A percentile compares a stretch with the other conserved stretches of the same genome.
These are phyloP conservation scores for Fusarium austroafricanum DNA, from an alignment of 2,329 filamentous ascomycete genomes.

Conservation along the genomic window DNA sequence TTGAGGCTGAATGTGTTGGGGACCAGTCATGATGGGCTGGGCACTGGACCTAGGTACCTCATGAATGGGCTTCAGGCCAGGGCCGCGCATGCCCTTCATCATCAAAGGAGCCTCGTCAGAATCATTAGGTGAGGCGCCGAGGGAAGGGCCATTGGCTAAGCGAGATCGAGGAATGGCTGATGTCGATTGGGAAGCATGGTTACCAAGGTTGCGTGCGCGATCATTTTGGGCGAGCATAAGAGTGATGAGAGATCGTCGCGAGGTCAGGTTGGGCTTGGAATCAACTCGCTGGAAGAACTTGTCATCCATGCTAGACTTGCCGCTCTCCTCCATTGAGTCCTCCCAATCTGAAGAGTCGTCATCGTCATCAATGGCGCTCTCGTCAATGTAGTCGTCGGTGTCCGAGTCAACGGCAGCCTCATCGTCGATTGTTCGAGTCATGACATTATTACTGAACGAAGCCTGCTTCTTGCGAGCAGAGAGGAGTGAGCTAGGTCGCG, in stretches of 20 bases:
- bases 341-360: constrained; percentile 72
- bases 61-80: constrained; percentile 64
- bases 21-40: constrained; percentile 82
- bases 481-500: constrained; percentile 56
- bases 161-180: constrained; percentile 75
- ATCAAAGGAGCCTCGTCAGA: constrained; percentile 71
- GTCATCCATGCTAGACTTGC: constrained; percentile 84
- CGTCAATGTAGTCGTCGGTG: constrained; percentile 77
- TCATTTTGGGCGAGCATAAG: constrained; percentile 85
- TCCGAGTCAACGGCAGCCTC: constrained; percentile 67
- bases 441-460: constrained; percentile 83
- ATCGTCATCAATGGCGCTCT: constrained; percentile 84
- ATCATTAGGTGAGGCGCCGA: constrained; percentile 66
- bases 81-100: constrained; percentile 69
- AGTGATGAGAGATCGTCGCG: constrained; percentile 88
- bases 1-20: constrained; percentile 72
- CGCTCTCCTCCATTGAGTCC: constrained; percentile 81
- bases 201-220: constrained; percentile 75
- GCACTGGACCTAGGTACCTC: constrained; percentile 74
- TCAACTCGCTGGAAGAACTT: constrained; percentile 91
- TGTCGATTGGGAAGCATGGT: constrained; percentile 74
- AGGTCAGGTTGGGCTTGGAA: constrained; percentile 85
- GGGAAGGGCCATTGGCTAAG: constrained; percentile 57
- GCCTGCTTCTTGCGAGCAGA: constrained; percentile 76
- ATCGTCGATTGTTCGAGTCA: constrained; percentile 72